Conservation (phyloP, 495 filamentous ascomycete genomes). For the Patellaria atrata region DNA sequence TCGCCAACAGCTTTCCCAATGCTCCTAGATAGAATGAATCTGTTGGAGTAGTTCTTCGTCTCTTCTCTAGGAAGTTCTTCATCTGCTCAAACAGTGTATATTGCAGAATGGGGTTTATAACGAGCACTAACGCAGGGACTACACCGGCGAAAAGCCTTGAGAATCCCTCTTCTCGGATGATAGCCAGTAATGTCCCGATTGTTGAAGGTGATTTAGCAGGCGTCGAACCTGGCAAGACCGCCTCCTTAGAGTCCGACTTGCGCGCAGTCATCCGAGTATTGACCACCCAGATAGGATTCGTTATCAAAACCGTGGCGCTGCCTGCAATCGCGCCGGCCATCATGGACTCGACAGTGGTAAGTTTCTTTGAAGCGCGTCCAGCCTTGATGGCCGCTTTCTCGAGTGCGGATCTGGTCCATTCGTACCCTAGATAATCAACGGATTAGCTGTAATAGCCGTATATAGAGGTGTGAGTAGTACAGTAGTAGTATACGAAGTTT, state of each 20-base stretch:
- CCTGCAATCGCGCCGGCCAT: conserved; percentile 91
- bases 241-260: conserved; percentile 42
- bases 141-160: conserved; percentile 82
- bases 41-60: conserved; percentile 58
- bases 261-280: conserved; percentile 97
- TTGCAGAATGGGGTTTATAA: conserved; percentile 95
- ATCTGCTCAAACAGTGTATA: conserved; percentile 98
- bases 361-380: conserved; percentile 64
- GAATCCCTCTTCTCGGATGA: conserved; percentile 69
- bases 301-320: conserved; percentile 82
- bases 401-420: conserved; percentile 86
- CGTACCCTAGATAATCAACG: conserved; percentile 48
- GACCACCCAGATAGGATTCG: conserved; percentile 97
- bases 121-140: conserved; percentile 78
- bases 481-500: conserved; percentile 99
- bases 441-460: conserved; percentile 2
- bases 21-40: conserved; percentile 87
- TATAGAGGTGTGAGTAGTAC: conserved; percentile 27
- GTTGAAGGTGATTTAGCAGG: conserved; percentile 45
- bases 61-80: conserved; percentile 60
- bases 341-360: conserved; percentile 84
- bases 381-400: conserved; percentile 61
- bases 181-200: conserved; percentile 56
- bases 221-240: conserved; percentile 34
- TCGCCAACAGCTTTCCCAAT: conserved; percentile 85